Evolutionary conservation across 2,329 filamentous ascomycete species (phyloP), one percentile per base, ranked within the genome.

Genomic region (Penicillium glabrum): DNA sequence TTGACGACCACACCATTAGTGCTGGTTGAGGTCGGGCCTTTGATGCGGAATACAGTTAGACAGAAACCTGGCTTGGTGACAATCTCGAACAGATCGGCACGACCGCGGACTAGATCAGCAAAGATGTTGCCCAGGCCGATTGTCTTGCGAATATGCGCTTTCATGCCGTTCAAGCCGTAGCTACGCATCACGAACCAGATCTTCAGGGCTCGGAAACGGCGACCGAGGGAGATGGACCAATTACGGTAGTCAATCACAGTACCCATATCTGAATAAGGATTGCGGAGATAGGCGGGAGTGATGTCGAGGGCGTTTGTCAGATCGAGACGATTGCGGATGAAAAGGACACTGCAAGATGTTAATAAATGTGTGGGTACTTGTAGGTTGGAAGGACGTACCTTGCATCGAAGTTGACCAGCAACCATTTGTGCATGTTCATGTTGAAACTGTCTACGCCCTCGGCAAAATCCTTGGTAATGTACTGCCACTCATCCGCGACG

Each of bases 371-470:
- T 35, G 14, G 48, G 35, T 37, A 3, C 27, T 16, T 2, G 2
- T 23, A 29, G 5, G 16, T n/a, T 1, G 16, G 23, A 5, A 11
- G 26, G 43, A 53, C 63, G 29, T 68, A 79, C 77, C 76, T 79
- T 4, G 84, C 84, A 69, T 98, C 93, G 68, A 97, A 97, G 75
- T 96, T 96, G 56, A 91, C 92, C 19, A 97, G 86, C 47, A 97
- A 82, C 93, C 93, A 97, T 79, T 98, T 98, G 82, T 97, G 93
- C 84, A 96, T 89, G 80, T 97, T 98, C 79, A 93, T 86, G 76
- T 96, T 88, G 82, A 96, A 96, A 62, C 88, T 92, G 79, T 96
- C 90, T 71, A 96, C 92, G 23, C 80, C 77, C 1, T 80, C 77
- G 0, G 70, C 70, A 50, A 93, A 82, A 9, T 85, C 77, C 23